Conservation (phyloP, 352 stramenopile genomes). For the Stramenopiles sp. region DNA sequence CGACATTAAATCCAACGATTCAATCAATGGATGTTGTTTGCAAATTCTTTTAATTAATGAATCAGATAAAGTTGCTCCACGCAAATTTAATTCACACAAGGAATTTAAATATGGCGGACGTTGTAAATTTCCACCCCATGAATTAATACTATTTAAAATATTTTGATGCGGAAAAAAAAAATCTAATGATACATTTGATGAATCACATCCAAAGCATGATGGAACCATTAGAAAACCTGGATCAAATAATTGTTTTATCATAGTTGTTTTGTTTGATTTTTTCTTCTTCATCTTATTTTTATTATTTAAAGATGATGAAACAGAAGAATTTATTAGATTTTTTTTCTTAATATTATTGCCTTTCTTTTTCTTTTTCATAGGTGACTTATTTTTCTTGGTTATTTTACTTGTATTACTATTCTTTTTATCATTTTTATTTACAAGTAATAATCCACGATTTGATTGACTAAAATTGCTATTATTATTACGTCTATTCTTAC, state of each 20-base stretch:
- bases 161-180: conserved; percentile 1
- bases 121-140: not conserved
- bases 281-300: not conserved
- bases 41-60: not conserved
- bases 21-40: not conserved
- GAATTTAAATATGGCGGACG: not conserved
- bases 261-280: not conserved
- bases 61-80: not conserved
- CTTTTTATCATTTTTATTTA: not conserved
- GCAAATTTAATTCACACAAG: not conserved
- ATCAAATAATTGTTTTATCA: not conserved
- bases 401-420: not conserved
- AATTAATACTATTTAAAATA: not conserved
- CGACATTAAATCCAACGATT: not conserved
- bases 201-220: not conserved
- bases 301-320: too few species aligned
- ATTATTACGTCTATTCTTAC: not conserved
- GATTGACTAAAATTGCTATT: not conserved
- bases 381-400: not conserved
- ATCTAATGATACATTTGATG: not conserved
- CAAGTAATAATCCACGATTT: not conserved
- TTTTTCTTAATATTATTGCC: not conserved
- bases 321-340: too few species aligned
- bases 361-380: not conserved
- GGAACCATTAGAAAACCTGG: not conserved